phyloP scores from a whole-genome alignment of 768 basidiomycete genomes.

The Leccinum truebloodii region DNA sequence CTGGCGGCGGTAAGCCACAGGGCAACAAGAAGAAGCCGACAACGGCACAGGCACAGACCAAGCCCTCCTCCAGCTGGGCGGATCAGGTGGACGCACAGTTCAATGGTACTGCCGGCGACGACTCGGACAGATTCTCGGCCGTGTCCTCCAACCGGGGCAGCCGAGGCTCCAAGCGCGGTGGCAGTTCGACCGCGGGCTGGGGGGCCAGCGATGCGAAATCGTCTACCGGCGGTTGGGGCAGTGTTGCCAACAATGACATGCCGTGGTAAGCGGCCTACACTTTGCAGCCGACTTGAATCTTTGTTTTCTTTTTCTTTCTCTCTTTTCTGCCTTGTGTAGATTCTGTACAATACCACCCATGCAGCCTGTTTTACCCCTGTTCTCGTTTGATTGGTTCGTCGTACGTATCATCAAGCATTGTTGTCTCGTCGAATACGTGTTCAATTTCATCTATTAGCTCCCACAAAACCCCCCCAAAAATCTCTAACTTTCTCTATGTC shows the following conservation, averaged over 20 bases:
- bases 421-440: neutral
- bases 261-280: conserved; percentile 22
- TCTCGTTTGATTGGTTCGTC: conserved; percentile 6
- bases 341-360: conserved; percentile 8
- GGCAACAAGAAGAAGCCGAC: conserved; percentile 12
- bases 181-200: conserved; percentile 11
- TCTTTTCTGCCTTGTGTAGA: neutral
- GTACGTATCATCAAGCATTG: neutral
- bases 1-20: conserved; percentile 2
- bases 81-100: conserved; percentile 28
- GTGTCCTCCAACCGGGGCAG: conserved; percentile 14
- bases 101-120: conserved; percentile 5
- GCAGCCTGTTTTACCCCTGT: neutral
- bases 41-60: neutral
- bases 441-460: neutral
- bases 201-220: conserved; percentile 13
- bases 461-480: neutral
- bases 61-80: conserved; percentile 23
- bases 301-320: neutral
- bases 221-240: conserved; percentile 31
- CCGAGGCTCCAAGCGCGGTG: conserved; percentile 11
- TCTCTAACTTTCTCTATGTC: neutral
- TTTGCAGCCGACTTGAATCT: neutral
- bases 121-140: neutral
- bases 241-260: conserved; percentile 13